These are phyloP conservation scores for Pelargonium nanum DNA, from an alignment of 345 rosid genomes.

Conservation along the genomic window DNA sequence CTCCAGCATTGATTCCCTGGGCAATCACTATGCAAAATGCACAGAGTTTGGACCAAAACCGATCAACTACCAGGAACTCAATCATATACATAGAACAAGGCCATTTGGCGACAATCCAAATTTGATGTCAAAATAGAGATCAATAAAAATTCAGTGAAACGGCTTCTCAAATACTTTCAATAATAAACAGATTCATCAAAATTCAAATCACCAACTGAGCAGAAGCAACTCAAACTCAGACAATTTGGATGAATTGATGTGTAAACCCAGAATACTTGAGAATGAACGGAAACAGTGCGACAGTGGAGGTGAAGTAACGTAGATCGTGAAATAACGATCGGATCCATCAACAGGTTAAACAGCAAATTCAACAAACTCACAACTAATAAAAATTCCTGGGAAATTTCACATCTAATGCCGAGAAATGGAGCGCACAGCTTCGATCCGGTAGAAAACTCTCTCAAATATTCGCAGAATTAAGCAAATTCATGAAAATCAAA, in stretches of 20 bases:
- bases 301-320: neutral
- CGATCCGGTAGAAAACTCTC: neutral
- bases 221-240: neutral
- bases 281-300: neutral
- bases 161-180: neutral
- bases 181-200: neutral
- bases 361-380: neutral
- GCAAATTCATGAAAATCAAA: neutral
- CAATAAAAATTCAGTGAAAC: neutral
- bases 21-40: constrained; percentile 40
- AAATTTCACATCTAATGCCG: neutral
- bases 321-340: neutral
- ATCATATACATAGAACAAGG: neutral
- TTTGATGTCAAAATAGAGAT: neutral
- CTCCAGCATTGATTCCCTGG: constrained; percentile 89
- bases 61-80: neutral
- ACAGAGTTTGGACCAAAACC: neutral
- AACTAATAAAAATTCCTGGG: neutral
- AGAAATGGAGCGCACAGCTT: neutral
- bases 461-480: neutral
- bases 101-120: neutral
- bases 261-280: neutral
- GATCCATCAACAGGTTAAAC: neutral
- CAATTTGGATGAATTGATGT: neutral
- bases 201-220: neutral